Base-by-base conservation (phyloP, 352 stramenopile genomes). In the Phytophthora pinifolia region DNA sequence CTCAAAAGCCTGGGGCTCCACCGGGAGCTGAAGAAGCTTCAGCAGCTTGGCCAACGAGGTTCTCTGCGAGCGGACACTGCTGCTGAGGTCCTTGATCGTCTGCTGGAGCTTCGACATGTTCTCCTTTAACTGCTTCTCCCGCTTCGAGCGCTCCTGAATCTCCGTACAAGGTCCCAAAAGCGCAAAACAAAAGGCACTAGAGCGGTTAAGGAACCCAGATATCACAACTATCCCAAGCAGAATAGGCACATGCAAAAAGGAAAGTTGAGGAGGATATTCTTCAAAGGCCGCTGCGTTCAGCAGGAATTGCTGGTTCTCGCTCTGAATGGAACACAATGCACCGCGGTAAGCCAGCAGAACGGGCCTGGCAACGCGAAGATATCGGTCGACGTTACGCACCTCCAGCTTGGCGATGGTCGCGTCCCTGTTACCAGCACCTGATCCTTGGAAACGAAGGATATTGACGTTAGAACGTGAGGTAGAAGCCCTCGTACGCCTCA, bases 261-360 rank as follows among this genome's bases (percentile, higher is more conserved):
- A 17, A 17, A 45, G 54, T 62, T 63, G 39, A 46, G 71, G 79
- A 86, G 75, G 79, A 91, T 89, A 88, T 89, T 92, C 79, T 91
- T 93, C 83, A 46, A 93, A 88, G 35, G 83, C 79, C 5, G 79
- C 82, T 9, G 81, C 83, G 35, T 91, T 90, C 47, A 91, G 59
- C 67, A 93, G 54, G 37, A 88, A 89, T 61, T 93, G 76, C 67
- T 91, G 78, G 52, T 93, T 93, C 66, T 93, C 83, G 64, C 63
- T 83, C 79, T 86, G 57, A 20, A 54, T 13, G 35, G 27, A 22
- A 32, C 20, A 59, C 7, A 44, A 29, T 12, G 10, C 42, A 56
- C 29, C 22, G 22, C 22, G 22, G 22, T 27, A 27, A 27, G 22
- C 6, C 22, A 27, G 22, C 22, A 27, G 22, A 27, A 27, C 22